Evolutionary conservation across 768 basidiomycete species (phyloP).

Genomic region (Pholiota conissans): DNA sequence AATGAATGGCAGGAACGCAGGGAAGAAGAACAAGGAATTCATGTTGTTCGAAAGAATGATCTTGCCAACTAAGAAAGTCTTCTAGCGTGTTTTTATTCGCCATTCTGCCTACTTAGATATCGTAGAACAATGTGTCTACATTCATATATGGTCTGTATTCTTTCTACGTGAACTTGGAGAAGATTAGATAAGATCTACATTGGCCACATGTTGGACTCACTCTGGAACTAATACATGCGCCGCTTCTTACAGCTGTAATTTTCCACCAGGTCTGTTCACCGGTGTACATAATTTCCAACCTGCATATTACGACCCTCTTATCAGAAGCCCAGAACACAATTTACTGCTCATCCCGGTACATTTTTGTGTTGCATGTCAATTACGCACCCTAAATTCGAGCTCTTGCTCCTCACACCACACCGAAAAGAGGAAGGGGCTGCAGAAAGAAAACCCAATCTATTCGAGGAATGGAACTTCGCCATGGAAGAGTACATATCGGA

Average conservation of each 20-base stretch:
- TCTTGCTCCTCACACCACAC: neutral
- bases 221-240: too few relatives aligned
- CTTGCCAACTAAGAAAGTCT: constrained; percentile 11
- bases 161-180: too few relatives aligned
- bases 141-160: too few relatives aligned
- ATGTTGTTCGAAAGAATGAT: constrained; percentile 19
- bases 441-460: constrained; percentile 4
- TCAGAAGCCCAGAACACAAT: too few relatives aligned
- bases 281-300: too few relatives aligned
- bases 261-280: neutral
- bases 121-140: neutral
- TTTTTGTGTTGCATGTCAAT: neutral
- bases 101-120: neutral
- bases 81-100: neutral
- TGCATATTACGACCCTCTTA: neutral
- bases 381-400: neutral
- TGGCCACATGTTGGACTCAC: too few relatives aligned
- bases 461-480: constrained; percentile 4
- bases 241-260: too few relatives aligned
- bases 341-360: neutral
- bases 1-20: constrained; percentile 53
- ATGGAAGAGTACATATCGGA: constrained; percentile 1
- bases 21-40: constrained; percentile 37
- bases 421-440: neutral
- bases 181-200: too few relatives aligned